Evolutionary conservation across 2,329 filamentous ascomycete genomes (phyloP).

Genomic region (Aspergillus japonicus): DNA sequence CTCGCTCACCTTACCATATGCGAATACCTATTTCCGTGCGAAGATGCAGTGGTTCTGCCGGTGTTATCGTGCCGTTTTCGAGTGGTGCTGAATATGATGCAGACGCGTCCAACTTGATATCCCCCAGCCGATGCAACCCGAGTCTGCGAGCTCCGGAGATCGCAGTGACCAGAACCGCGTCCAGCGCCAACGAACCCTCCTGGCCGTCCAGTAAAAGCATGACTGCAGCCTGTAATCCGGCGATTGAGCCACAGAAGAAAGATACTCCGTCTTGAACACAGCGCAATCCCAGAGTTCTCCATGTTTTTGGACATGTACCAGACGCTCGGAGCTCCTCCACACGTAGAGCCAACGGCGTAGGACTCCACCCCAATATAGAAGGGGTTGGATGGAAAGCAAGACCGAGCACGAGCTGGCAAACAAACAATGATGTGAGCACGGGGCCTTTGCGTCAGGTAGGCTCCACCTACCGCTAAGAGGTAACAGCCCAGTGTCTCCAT

Average conservation of each 20-base stretch:
- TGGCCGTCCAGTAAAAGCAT: constrained; percentile 18
- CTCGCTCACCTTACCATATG: neutral
- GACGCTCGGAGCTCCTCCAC: neutral
- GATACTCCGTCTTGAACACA: constrained; percentile 14
- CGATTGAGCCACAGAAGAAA: constrained; percentile 16
- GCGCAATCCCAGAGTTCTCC: constrained; percentile 3
- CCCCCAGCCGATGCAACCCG: constrained; percentile 12
- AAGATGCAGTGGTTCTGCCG: neutral
- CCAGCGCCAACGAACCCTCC: constrained; percentile 9
- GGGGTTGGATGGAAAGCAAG: neutral
- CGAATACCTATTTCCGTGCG: neutral
- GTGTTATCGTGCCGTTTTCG: neutral
- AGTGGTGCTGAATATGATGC: neutral
- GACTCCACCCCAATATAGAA: neutral
- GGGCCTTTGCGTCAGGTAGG: neutral
- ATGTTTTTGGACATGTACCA: neutral
- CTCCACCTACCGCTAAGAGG: neutral
- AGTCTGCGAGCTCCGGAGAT: constrained; percentile 18
- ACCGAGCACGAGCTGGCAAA: neutral
- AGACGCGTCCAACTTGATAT: neutral
- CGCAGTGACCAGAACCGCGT: constrained; percentile 14
- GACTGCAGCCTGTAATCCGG: constrained; percentile 13
- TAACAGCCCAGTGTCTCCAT: neutral
- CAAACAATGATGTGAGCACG: neutral
- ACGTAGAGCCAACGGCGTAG: neutral